These are phyloP conservation scores for Auricularia cornea DNA, from an alignment of 768 basidiomycete genomes.

Conservation along the genomic window DNA sequence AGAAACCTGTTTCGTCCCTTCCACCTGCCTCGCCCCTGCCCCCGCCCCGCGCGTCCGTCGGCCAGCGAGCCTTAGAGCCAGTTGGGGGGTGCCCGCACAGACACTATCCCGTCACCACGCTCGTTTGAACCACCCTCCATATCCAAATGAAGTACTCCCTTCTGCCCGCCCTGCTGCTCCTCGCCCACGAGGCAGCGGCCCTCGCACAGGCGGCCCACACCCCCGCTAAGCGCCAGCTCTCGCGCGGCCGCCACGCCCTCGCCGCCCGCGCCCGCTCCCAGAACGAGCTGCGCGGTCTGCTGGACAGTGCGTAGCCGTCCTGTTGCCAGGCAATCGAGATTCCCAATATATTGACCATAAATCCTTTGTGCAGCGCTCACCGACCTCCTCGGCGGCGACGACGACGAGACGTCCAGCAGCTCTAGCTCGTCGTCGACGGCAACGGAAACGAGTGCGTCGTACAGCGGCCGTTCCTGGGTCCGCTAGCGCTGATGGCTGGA, in stretches of 20 bases:
- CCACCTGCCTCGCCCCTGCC: too few relatives aligned
- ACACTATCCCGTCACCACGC: neutral
- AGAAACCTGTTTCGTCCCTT: too few relatives aligned
- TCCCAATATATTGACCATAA: too few relatives aligned
- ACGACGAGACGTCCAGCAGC: neutral
- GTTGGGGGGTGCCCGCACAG: too few relatives aligned
- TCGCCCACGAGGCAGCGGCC: neutral
- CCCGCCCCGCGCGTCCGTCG: too few relatives aligned
- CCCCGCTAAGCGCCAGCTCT: neutral
- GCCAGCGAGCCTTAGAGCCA: too few relatives aligned
- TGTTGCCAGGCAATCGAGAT: neutral
- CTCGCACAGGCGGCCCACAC: neutral
- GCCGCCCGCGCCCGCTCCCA: neutral
- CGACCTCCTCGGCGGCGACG: neutral
- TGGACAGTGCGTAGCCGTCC: neutral
- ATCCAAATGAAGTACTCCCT: neutral
- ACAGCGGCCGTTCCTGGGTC: neutral
- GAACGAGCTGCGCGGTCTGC: neutral
- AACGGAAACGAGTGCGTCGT: neutral
- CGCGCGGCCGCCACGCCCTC: neutral
- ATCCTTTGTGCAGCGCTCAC: neutral
- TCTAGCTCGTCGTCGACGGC: slow-evolving; percentile 1
- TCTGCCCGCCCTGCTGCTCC: neutral
- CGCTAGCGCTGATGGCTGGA: slow-evolving; percentile 1
- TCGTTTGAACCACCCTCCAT: neutral